These are phyloP conservation scores for Ustilago shanxiensis DNA, from an alignment of 1,284 basidiomycete genomes.

Conservation along the genomic window DNA sequence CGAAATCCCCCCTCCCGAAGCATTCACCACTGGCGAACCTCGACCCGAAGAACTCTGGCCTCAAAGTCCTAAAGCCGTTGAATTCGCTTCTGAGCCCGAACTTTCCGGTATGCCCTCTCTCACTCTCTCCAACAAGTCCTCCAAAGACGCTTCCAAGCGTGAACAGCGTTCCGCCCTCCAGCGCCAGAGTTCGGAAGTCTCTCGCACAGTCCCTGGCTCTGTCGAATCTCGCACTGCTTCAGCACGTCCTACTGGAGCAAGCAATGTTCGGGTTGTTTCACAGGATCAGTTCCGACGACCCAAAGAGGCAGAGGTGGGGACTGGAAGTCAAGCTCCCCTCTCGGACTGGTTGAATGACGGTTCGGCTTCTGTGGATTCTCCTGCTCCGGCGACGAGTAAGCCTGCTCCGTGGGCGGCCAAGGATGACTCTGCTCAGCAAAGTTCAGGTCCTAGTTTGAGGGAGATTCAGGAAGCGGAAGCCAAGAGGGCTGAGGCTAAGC, in stretches of 20 bases:
- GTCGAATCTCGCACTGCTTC: slow-evolving; percentile 31
- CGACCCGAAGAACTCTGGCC: slow-evolving; percentile 63
- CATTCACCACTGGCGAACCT: slow-evolving; percentile 36
- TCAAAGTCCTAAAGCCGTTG: slow-evolving; percentile 61
- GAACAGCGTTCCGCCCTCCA: slow-evolving; percentile 37
- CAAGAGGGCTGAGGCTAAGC: slow-evolving; percentile 80
- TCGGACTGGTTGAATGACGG: slow-evolving; percentile 53
- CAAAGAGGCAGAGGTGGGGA: slow-evolving; percentile 12
- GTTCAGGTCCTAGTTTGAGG: slow-evolving; percentile 76
- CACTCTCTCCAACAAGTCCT: slow-evolving; percentile 24
- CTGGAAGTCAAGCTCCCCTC: slow-evolving; percentile 36
- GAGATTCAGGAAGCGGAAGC: slow-evolving; percentile 96
- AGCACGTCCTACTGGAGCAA: slow-evolving; percentile 38
- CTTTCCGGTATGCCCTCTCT: slow-evolving; percentile 43
- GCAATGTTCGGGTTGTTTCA: slow-evolving; percentile 58
- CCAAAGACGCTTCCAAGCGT: slow-evolving; percentile 34
- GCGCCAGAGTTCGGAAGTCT: slow-evolving; percentile 25
- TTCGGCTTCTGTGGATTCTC: slow-evolving; percentile 14
- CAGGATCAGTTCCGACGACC: slow-evolving; percentile 56
- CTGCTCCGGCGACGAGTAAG: slow-evolving; percentile 40
- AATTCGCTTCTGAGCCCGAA: slow-evolving; percentile 60
- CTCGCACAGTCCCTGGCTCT: slow-evolving; percentile 18
- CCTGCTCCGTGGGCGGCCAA: slow-evolving; percentile 67
- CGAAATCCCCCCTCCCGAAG: slow-evolving; percentile 32
- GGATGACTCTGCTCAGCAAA: slow-evolving; percentile 30